Percentiles rank a stretch among this genome's conserved stretches.
Conservation (phyloP, 108 stramenopile genomes). For the Nitzschia sp. region DNA sequence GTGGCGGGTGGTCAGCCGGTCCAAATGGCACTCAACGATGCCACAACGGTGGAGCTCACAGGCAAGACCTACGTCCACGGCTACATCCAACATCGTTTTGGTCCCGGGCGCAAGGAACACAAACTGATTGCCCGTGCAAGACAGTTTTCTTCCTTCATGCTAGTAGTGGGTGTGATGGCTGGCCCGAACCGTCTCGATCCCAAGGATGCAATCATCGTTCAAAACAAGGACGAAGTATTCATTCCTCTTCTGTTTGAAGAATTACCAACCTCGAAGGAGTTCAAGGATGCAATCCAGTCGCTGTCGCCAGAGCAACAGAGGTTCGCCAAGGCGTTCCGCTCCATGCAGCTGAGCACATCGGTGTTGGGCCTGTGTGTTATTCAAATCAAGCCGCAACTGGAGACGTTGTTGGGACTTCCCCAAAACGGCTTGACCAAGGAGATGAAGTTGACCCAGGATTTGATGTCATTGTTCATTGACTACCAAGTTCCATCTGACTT, state of each 20-base stretch:
- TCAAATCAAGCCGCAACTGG: constrained; percentile 89
- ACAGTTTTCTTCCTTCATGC: constrained; percentile 80
- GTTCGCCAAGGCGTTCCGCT: constrained; percentile 78
- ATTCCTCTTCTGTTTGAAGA: constrained; percentile 80
- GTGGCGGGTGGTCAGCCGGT: constrained; percentile 14
- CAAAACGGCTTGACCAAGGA: constrained; percentile 75
- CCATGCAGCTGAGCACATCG: constrained; percentile 81
- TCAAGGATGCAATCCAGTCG: constrained; percentile 83
- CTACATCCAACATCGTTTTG: constrained; percentile 57
- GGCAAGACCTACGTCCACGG: constrained; percentile 76
- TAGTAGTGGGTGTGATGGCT: constrained; percentile 77
- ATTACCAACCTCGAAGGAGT: constrained; percentile 85
- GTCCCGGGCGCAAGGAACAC: neutral
- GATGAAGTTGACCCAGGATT: constrained; percentile 80
- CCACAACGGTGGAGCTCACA: constrained; percentile 50
- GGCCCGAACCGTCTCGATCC: constrained; percentile 64
- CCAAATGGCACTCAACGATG: constrained; percentile 48
- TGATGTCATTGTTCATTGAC: constrained; percentile 81
- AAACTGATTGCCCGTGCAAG: constrained; percentile 60
- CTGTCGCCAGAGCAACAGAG: constrained; percentile 87
- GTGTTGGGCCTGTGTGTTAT: constrained; percentile 78
- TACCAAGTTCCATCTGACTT: constrained; percentile 88
- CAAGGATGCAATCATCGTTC: constrained; percentile 79
- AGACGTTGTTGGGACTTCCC: constrained; percentile 71
- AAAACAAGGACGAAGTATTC: constrained; percentile 87